These are phyloP conservation scores for Salix caprea DNA, from an alignment of 345 rosid genomes.

Conservation along the genomic window DNA sequence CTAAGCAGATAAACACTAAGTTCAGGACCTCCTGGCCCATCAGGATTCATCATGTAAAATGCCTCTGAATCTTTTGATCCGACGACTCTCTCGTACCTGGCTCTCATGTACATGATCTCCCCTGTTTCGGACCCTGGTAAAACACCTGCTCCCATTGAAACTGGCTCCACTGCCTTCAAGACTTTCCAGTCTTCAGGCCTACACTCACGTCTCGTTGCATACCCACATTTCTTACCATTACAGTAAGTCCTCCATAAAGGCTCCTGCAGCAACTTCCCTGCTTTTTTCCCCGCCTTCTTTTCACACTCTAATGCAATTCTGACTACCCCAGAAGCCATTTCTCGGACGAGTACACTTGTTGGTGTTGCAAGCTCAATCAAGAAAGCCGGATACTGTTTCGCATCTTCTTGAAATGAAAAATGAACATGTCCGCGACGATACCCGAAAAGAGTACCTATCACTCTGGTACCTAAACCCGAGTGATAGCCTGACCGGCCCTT, in stretches of 20 bases:
- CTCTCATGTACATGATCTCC: constrained; percentile 96
- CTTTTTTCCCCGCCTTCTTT: constrained; percentile 43
- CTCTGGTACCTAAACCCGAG: constrained; percentile 51
- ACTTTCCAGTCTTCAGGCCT: constrained; percentile 64
- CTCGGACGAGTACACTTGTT: constrained; percentile 69
- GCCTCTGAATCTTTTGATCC: constrained; percentile 94
- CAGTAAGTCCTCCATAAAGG: constrained; percentile 77
- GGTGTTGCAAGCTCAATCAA: constrained; percentile 77
- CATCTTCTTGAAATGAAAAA: constrained; percentile 74
- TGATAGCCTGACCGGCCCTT: constrained; percentile 22
- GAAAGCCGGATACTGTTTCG: constrained; percentile 54
- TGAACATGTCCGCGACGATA: constrained; percentile 82
- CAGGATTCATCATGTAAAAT: constrained; percentile 93
- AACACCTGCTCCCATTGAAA: constrained; percentile 96
- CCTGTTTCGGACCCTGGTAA: constrained; percentile 72
- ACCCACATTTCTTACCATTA: constrained; percentile 86
- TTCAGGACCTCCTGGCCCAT: constrained; percentile 79
- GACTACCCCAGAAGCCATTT: constrained; percentile 93
- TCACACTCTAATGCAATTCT: constrained; percentile 78
- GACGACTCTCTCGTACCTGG: constrained; percentile 82
- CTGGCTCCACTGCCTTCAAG: constrained; percentile 68
- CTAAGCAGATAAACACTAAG: constrained; percentile 81
- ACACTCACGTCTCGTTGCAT: constrained; percentile 60
- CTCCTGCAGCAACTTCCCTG: constrained; percentile 54
- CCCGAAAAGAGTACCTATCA: constrained; percentile 82